Conservation (phyloP, 768 basidiomycete genomes). For the Lentinula detonsa region DNA sequence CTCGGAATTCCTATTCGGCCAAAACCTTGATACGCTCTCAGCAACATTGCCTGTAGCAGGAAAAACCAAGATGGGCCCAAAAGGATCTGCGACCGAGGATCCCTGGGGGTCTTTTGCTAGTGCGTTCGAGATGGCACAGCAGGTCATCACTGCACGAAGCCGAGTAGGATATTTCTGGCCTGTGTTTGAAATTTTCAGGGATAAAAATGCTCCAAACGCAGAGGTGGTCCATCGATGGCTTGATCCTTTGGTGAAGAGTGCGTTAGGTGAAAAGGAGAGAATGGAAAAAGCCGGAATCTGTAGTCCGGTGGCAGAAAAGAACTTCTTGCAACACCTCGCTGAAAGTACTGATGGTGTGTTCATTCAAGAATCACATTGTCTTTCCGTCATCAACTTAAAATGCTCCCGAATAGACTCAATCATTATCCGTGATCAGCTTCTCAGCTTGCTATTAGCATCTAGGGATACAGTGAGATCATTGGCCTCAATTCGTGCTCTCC, state of each 20-base stretch:
- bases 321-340: slow-evolving; percentile 62
- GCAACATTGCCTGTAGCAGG: slow-evolving; percentile 46
- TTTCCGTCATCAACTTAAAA: background rate
- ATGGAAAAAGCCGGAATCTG: slow-evolving; percentile 30
- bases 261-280: slow-evolving; percentile 38
- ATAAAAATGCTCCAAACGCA: slow-evolving; percentile 43
- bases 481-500: background rate
- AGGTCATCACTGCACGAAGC: slow-evolving; percentile 40
- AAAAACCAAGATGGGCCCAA: slow-evolving; percentile 39
- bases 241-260: slow-evolving; percentile 55
- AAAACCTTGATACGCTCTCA: slow-evolving; percentile 55
- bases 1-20: slow-evolving; percentile 69
- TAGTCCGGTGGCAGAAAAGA: slow-evolving; percentile 43
- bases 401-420: slow-evolving; percentile 40
- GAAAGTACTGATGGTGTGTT: slow-evolving; percentile 54
- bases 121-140: slow-evolving; percentile 55
- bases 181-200: slow-evolving; percentile 50
- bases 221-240: slow-evolving; percentile 51
- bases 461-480: slow-evolving; percentile 58
- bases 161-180: slow-evolving; percentile 57
- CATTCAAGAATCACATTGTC: background rate
- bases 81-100: slow-evolving; percentile 56
- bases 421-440: slow-evolving; percentile 69
- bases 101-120: slow-evolving; percentile 56
- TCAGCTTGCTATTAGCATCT: slow-evolving; percentile 72